These are phyloP conservation scores for Akanthomyces dipterigenus DNA, from an alignment of 2,329 filamentous ascomycete species.

Conservation along the genomic window DNA sequence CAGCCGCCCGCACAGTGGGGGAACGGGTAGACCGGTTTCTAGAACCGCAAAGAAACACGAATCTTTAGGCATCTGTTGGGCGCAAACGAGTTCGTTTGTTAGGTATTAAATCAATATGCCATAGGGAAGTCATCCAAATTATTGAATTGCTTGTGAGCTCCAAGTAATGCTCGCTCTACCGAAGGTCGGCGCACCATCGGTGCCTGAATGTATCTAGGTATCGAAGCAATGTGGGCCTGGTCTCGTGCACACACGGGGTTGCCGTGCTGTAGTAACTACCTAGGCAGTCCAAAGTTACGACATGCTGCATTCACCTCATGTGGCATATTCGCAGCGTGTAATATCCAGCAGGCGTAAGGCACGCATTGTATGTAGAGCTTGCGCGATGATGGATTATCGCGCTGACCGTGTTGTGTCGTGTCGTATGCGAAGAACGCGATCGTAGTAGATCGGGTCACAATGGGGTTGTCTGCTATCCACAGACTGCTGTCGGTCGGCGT, in stretches of 20 bases:
- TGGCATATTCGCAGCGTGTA: background rate
- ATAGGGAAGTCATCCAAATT: background rate
- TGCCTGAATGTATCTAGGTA: background rate
- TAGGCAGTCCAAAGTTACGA: background rate
- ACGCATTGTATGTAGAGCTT: background rate
- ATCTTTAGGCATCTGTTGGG: constrained; percentile 13
- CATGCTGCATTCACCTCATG: background rate
- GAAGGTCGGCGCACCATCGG: background rate
- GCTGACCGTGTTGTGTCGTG: background rate
- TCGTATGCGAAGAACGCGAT: background rate
- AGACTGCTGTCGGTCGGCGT: background rate
- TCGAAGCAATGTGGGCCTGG: constrained; percentile 7
- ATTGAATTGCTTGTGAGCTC: background rate
- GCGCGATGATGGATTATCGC: background rate
- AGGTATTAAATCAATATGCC: background rate
- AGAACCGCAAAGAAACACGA: constrained; percentile 22
- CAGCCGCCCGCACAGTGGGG: constrained; percentile 4
- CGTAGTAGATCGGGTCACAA: background rate
- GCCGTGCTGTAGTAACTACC: background rate
- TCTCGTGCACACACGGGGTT: constrained; percentile 8
- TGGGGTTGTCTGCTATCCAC: background rate
- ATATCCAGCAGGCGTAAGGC: too few species aligned
- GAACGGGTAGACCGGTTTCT: constrained; percentile 9
- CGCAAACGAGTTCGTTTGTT: background rate
- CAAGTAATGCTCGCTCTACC: background rate